Evolutionary conservation across 805 yeast species (phyloP), one percentile per base, ranked within the genome.

Genomic region (Tetrapisispora taiwanensis): DNA sequence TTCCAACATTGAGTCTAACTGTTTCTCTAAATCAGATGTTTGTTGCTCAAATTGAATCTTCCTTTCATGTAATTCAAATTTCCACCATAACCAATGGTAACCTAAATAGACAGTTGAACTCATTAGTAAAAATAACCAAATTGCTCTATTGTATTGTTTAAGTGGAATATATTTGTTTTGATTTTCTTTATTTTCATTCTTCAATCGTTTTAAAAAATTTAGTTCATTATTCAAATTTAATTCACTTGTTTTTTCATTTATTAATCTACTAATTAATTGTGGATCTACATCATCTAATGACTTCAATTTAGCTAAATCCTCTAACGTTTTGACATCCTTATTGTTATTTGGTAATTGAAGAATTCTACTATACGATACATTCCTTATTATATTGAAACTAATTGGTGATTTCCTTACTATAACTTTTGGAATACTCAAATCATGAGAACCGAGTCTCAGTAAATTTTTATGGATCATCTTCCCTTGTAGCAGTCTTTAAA

Each of bases 271-370:
- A 7, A 63, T 55, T 26, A 62, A 39, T 30, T 53, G 55, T n/a
- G 68, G 64, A 33, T 61, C 64, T 8, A 63, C 61, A 38, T 52
- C 54, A 19, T 63, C 64, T 31, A 63, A 37, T 7, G 56, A 49
- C 18, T 61, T 49, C 31, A 63, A 36, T 32, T 61, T 56, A 7
- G 55, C 55, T 43, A 63, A 44, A 45, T 61, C 68, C 40, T 63
- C 67, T 35, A 63, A 47, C 1, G 55, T 50, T 32, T 48, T 51
- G 10, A 60, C 51, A 7, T 52, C 46, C 14, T 43, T 22, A 6
- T n/a, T 2, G n/a, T 32, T 22, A 4, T 15, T 15, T 37, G 19
- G 26, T 8, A 17, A 9, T 18, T 17, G 20, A 10, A 27, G 24
- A 14, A 17, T 3, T 28, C 26, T 26, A 24, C 10, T 22, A 3